These are phyloP conservation scores for Polyporus tsugae DNA, from an alignment of 1,284 basidiomycete species.

Conservation along the genomic window DNA sequence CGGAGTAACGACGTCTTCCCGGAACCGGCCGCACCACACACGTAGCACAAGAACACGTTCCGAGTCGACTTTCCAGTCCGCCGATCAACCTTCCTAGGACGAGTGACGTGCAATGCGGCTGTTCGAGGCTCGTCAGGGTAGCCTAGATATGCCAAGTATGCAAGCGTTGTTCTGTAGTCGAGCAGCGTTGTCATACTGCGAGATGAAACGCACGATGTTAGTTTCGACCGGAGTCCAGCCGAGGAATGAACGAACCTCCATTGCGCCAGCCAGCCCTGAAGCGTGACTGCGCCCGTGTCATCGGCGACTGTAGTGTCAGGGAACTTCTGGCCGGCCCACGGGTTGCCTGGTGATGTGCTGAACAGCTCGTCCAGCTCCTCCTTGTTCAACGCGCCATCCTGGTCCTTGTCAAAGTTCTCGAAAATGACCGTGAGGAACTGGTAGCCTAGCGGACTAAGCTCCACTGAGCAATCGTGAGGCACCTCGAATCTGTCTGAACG, in stretches of 20 bases:
- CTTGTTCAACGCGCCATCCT: slow-evolving; percentile 91
- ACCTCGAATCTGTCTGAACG: slow-evolving; percentile 81
- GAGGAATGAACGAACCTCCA: slow-evolving; percentile 78
- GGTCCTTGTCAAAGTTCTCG: slow-evolving; percentile 97
- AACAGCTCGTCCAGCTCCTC: slow-evolving; percentile 92
- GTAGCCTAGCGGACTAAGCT: slow-evolving; percentile 92
- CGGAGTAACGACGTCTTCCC: slow-evolving; percentile 92
- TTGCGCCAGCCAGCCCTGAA: slow-evolving; percentile 98
- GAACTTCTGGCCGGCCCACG: slow-evolving; percentile 88
- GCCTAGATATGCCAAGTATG: slow-evolving; percentile 95
- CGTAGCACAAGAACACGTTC: slow-evolving; percentile 92
- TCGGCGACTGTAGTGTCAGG: slow-evolving; percentile 92
- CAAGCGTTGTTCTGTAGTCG: slow-evolving; percentile 90
- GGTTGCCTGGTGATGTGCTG: slow-evolving; percentile 94
- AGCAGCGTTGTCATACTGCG: slow-evolving; percentile 95
- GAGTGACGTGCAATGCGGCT: slow-evolving; percentile 82
- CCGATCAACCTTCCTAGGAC: slow-evolving; percentile 86
- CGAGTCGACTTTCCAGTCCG: slow-evolving; percentile 88
- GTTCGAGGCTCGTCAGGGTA: slow-evolving; percentile 83
- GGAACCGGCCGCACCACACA: slow-evolving; percentile 95
- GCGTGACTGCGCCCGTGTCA: slow-evolving; percentile 89
- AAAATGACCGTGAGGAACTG: slow-evolving; percentile 99
- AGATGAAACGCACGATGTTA: slow-evolving; percentile 1
- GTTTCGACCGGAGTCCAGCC: neutral
- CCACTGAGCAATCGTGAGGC: slow-evolving; percentile 92